These are phyloP conservation scores for Piper longum DNA, from an alignment of 164 flowering plant genomes.

Conservation along the genomic window DNA sequence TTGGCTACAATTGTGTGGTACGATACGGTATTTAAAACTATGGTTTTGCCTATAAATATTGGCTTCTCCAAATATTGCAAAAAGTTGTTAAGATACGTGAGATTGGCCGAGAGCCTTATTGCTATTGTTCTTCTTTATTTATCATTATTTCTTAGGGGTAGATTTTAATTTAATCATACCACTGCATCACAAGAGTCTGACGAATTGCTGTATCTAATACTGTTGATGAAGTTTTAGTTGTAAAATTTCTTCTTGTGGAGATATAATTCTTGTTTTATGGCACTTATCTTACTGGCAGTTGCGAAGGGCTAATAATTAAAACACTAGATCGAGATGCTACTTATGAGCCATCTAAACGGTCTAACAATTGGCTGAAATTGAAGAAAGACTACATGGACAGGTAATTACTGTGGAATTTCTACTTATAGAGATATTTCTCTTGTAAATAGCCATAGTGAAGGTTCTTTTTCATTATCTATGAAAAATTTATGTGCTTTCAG, in stretches of 20 bases:
- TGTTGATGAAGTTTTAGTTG: no score
- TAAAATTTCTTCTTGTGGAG: background rate
- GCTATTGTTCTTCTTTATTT: no score
- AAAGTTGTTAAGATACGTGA: no score
- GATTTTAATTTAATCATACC: no score
- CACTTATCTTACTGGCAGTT: slow-evolving; percentile 26
- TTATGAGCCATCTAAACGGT: slow-evolving; percentile 92
- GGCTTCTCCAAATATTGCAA: no score
- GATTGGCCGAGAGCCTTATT: no score
- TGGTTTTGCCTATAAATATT: no score
- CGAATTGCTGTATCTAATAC: no score
- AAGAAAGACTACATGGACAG: slow-evolving; percentile 96
- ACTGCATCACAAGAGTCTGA: no score
- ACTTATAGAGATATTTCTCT: background rate
- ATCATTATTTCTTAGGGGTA: no score
- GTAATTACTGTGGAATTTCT: slow-evolving; percentile 16
- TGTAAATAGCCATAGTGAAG: background rate
- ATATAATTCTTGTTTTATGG: background rate
- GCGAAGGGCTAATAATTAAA: slow-evolving; percentile 92
- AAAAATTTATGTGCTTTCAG: background rate
- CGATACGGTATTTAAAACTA: no score
- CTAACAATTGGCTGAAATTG: slow-evolving; percentile 88
- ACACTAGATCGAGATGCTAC: slow-evolving; percentile 82
- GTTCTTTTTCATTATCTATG: background rate
- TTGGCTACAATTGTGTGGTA: no score